A percentile compares a stretch with the other conserved stretches of the same genome.
These are phyloP conservation scores for Sporothrix dimorphospora DNA, from an alignment of 2,329 filamentous ascomycete genomes.

Conservation along the genomic window DNA sequence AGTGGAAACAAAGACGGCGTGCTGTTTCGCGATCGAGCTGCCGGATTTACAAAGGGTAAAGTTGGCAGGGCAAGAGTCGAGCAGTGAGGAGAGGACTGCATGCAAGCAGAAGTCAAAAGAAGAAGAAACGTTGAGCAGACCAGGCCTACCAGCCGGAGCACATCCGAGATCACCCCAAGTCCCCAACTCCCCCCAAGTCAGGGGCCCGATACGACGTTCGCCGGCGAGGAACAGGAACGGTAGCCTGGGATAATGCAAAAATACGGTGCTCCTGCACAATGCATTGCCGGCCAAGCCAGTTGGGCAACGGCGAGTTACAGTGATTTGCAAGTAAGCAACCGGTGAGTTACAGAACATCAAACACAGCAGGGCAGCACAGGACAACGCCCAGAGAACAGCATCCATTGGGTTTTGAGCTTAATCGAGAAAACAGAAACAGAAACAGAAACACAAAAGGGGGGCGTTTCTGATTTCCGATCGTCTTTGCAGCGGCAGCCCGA, in stretches of 20 bases:
- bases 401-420: slow-evolving; percentile 15
- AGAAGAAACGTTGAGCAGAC: not conserved
- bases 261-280: not conserved
- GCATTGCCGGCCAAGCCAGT: not conserved
- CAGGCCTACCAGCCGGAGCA: slow-evolving; percentile 7
- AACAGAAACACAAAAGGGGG: not conserved
- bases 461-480: not conserved
- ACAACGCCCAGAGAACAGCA: not conserved
- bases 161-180: slow-evolving; percentile 10
- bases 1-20: not conserved
- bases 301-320: not conserved
- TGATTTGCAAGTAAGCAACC: too few species aligned
- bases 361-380: not conserved
- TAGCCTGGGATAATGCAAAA: not conserved
- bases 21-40: not conserved
- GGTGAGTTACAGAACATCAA: slow-evolving; percentile 16
- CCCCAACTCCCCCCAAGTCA: not conserved
- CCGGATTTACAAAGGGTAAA: not conserved
- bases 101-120: not conserved
- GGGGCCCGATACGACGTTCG: slow-evolving; percentile 9
- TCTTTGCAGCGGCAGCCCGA: not conserved
- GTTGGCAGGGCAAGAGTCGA: too few species aligned
- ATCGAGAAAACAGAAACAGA: not conserved
- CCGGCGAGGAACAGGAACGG: too few species aligned
- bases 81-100: not conserved